Conservation (phyloP, 176 grass and related monocot genomes). For the Cenchrus fungigraminus region DNA sequence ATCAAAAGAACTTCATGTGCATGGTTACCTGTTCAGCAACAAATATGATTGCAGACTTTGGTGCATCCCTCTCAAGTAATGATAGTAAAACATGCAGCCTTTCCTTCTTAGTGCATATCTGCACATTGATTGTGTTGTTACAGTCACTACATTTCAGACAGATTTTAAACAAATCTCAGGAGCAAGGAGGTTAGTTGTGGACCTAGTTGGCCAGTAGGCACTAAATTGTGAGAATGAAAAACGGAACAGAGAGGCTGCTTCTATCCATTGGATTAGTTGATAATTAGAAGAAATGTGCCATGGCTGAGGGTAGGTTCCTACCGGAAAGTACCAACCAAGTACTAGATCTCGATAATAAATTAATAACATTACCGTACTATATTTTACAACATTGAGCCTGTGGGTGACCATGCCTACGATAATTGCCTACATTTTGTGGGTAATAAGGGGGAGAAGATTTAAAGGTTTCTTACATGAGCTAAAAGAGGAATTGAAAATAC, state of each 20-base stretch:
- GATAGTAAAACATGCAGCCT: constrained; percentile 66
- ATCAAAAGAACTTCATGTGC: constrained; percentile 3
- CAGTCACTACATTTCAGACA: constrained; percentile 11
- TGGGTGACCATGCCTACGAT: neutral
- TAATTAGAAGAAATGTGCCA: constrained; percentile 14
- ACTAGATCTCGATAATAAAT: neutral
- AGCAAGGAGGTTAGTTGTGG: neutral
- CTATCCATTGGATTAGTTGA: neutral
- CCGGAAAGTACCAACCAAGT: neutral
- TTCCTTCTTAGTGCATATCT: constrained; percentile 88
- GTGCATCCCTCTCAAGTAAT: constrained; percentile 75
- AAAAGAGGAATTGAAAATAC: neutral
- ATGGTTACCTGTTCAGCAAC: constrained; percentile 76
- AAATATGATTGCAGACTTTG: constrained; percentile 93
- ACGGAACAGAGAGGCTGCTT: neutral
- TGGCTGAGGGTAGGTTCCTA: neutral
- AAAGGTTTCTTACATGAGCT: neutral
- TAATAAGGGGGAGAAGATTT: neutral
- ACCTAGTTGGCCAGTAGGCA: neutral
- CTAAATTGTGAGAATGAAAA: neutral
- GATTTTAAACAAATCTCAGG: neutral
- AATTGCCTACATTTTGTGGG: neutral
- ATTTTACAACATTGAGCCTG: neutral
- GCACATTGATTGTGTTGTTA: constrained; percentile 31
- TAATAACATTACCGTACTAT: neutral